A percentile compares a stretch with the other conserved stretches of the same genome.
Evolutionary conservation across 768 basidiomycete species (phyloP).

Genomic region (Neoboletus magnificus): DNA sequence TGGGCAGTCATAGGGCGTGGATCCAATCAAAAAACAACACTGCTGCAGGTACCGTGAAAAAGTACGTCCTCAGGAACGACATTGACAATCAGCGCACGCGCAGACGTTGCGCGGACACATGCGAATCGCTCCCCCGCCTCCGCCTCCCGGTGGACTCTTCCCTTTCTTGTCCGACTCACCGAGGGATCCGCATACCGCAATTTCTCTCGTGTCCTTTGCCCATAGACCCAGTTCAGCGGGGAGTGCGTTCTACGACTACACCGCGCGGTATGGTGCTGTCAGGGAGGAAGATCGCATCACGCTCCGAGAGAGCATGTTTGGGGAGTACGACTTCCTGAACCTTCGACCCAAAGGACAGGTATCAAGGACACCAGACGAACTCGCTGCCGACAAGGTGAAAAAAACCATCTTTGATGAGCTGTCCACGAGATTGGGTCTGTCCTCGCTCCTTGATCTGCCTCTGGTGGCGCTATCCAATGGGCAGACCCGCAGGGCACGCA

Average conservation of each 20-base stretch:
- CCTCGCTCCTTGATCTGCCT: slow-evolving; percentile 72
- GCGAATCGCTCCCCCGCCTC: slow-evolving; percentile 60
- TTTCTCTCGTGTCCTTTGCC: slow-evolving; percentile 65
- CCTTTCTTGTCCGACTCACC: slow-evolving; percentile 55
- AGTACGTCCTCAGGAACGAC: background rate
- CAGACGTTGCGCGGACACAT: slow-evolving; percentile 73
- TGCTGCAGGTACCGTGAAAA: slow-evolving; percentile 55
- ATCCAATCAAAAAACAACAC: slow-evolving; percentile 54
- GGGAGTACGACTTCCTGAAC: slow-evolving; percentile 42
- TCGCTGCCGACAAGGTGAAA: slow-evolving; percentile 24
- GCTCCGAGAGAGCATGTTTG: slow-evolving; percentile 66
- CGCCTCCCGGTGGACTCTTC: slow-evolving; percentile 68
- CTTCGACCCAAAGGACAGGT: slow-evolving; percentile 21
- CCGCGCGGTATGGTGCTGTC: slow-evolving; percentile 87
- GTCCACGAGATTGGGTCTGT: slow-evolving; percentile 55
- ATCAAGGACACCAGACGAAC: slow-evolving; percentile 22
- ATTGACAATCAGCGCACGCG: background rate
- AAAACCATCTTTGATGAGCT: slow-evolving; percentile 49
- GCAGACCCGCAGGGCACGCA: slow-evolving; percentile 83
- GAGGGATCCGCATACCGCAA: slow-evolving; percentile 45
- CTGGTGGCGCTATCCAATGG: slow-evolving; percentile 86
- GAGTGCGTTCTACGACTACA: slow-evolving; percentile 87
- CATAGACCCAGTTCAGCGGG: slow-evolving; percentile 54
- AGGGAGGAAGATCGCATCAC: slow-evolving; percentile 82
- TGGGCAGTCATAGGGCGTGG: slow-evolving; percentile 77